A percentile compares a stretch with the other conserved stretches of the same genome.
phyloP scores from a whole-genome alignment of 2,329 filamentous ascomycete species.

The Fonsecaea erecta region DNA sequence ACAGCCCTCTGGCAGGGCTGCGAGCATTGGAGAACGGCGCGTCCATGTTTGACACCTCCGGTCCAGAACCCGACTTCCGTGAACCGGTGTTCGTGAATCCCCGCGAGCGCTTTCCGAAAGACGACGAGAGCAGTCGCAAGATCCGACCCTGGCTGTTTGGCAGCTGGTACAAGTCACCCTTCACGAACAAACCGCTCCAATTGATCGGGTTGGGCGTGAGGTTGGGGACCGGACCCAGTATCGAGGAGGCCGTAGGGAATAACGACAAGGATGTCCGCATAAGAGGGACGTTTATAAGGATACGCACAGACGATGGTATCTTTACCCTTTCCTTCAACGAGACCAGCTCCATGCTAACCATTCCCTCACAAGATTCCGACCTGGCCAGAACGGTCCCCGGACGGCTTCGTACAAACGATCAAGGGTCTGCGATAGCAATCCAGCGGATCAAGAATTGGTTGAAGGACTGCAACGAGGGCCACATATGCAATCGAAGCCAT shows the following conservation, averaged over 20 bases:
- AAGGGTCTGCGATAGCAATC: neutral
- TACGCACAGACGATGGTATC: neutral
- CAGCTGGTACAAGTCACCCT: constrained; percentile 1
- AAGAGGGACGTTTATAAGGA: neutral
- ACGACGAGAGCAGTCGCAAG: neutral
- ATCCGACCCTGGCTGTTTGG: neutral
- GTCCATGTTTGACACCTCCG: neutral
- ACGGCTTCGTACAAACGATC: neutral
- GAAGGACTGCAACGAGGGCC: neutral
- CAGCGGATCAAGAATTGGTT: neutral
- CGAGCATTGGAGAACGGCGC: neutral
- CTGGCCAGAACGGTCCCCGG: neutral
- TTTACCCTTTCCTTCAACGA: neutral
- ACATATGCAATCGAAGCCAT: neutral
- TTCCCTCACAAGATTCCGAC: neutral
- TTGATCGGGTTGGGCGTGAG: neutral
- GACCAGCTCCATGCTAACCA: neutral
- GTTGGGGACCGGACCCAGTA: neutral
- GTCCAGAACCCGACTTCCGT: neutral
- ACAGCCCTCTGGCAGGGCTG: neutral
- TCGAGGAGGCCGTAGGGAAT: neutral
- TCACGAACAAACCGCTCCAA: neutral
- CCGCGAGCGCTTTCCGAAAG: neutral
- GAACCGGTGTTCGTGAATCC: neutral
- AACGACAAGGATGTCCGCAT: neutral